Evolutionary conservation across 345 rosid genomes (phyloP).

Genomic region (Passiflora organensis): DNA sequence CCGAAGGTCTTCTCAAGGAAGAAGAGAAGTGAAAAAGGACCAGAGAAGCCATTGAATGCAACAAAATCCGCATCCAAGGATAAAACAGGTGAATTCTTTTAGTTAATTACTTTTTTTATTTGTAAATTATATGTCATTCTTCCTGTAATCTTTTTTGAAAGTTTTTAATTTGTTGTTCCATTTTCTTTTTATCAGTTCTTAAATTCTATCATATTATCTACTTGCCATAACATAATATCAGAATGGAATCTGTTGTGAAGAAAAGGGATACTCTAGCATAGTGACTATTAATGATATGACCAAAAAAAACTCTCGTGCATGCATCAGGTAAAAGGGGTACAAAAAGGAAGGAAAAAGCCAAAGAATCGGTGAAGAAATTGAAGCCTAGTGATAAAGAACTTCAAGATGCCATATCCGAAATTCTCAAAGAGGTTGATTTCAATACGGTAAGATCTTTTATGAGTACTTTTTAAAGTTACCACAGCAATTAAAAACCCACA

Average conservation of each 20-base stretch:
- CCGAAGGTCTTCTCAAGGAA: constrained; percentile 58
- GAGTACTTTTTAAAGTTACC: background rate
- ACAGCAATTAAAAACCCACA: background rate
- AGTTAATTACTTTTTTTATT: background rate
- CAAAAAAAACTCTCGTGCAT: too few relatives aligned
- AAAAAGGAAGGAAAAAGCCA: constrained; percentile 56
- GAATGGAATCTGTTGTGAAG: too few relatives aligned
- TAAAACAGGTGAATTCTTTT: constrained; percentile 42
- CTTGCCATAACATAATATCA: too few relatives aligned
- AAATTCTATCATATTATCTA: too few relatives aligned
- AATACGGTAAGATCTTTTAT: constrained; percentile 52
- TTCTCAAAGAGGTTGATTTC: constrained; percentile 81
- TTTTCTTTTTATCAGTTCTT: too few relatives aligned
- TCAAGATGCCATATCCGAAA: constrained; percentile 61
- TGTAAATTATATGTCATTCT: too few relatives aligned
- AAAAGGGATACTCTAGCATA: too few relatives aligned
- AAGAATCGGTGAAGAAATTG: constrained; percentile 37
- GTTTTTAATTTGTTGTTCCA: too few relatives aligned
- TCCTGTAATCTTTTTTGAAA: too few relatives aligned
- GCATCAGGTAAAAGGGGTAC: constrained; percentile 43
- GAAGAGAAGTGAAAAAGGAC: constrained; percentile 35
- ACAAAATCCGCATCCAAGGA: constrained; percentile 57
- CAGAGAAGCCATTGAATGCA: constrained; percentile 45
- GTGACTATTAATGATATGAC: too few relatives aligned
- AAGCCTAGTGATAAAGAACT: constrained; percentile 56